These are phyloP conservation scores for Lathyrus aphaca DNA, from an alignment of 306 rosid genomes.

Conservation along the genomic window DNA sequence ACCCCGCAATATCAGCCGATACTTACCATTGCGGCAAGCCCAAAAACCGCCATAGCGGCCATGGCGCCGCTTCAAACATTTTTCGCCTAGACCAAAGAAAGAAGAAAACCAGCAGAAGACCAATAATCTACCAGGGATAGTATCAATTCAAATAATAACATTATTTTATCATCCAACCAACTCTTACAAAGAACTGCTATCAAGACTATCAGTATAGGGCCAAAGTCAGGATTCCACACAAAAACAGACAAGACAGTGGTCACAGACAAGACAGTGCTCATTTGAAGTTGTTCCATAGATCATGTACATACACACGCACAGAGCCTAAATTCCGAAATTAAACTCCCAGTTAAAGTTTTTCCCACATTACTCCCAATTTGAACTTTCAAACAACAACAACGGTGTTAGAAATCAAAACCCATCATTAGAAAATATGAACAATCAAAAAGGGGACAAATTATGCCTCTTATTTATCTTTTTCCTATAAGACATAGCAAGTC, in stretches of 20 bases:
- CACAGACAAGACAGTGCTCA: neutral
- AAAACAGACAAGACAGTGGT: neutral
- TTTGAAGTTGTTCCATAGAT: neutral
- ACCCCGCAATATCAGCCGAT: too few species aligned
- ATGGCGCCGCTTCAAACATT: neutral
- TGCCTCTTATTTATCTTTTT: neutral
- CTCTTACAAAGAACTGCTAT: neutral
- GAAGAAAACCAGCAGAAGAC: neutral
- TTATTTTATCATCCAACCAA: neutral
- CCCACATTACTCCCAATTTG: constrained; percentile 14
- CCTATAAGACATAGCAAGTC: neutral
- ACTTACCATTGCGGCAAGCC: too few species aligned
- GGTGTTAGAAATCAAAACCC: constrained; percentile 23
- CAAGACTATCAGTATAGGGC: neutral
- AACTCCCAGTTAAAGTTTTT: neutral
- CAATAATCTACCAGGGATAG: neutral
- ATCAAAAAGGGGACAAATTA: neutral
- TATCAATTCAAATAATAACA: neutral
- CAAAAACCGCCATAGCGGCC: too few species aligned
- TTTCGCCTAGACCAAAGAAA: neutral
- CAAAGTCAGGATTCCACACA: constrained; percentile 1
- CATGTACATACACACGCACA: neutral
- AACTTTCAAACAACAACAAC: constrained; percentile 36
- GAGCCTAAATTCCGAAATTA: constrained; percentile 8
- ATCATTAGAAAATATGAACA: neutral